Percentiles rank a stretch among this genome's conserved stretches.
These are phyloP conservation scores for Sporisorium graminicola DNA, from an alignment of 1,284 basidiomycete species.

Conservation along the genomic window DNA sequence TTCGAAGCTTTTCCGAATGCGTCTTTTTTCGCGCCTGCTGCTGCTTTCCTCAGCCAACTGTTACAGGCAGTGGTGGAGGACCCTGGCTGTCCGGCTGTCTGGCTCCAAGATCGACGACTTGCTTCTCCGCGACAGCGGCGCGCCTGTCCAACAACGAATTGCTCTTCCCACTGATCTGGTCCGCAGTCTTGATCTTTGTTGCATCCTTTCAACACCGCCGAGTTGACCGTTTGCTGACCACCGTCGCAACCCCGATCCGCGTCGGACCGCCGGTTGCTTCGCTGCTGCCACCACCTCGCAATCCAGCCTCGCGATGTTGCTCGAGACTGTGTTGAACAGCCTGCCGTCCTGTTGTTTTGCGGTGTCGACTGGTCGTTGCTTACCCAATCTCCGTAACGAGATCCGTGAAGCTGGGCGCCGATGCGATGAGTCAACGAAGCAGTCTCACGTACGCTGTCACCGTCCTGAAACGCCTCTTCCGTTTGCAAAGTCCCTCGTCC, in stretches of 20 bases:
- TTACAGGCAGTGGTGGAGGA: conserved; percentile 1
- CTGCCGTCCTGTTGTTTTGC: not conserved
- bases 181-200: not conserved
- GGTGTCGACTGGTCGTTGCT: not conserved
- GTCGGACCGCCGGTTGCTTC: conserved; percentile 14
- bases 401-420: not conserved
- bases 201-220: not conserved
- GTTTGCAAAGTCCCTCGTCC: not conserved
- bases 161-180: conserved; percentile 3
- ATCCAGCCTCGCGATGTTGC: not conserved
- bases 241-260: not conserved
- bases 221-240: conserved; percentile 6
- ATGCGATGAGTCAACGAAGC: not conserved
- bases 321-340: not conserved
- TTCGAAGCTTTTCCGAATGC: conserved; percentile 30
- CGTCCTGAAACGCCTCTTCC: not conserved
- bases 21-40: conserved; percentile 12
- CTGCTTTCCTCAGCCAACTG: not conserved
- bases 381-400: not conserved
- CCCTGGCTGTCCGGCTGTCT: conserved; percentile 9
- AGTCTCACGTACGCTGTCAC: not conserved
- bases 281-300: conserved; percentile 3
- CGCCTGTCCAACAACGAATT: not conserved
- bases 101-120: conserved; percentile 23
- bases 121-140: conserved; percentile 7